A percentile compares a stretch with the other conserved stretches of the same genome.
Evolutionary conservation across 495 filamentous ascomycete species (phyloP).

Genomic region (Letharia lupina): DNA sequence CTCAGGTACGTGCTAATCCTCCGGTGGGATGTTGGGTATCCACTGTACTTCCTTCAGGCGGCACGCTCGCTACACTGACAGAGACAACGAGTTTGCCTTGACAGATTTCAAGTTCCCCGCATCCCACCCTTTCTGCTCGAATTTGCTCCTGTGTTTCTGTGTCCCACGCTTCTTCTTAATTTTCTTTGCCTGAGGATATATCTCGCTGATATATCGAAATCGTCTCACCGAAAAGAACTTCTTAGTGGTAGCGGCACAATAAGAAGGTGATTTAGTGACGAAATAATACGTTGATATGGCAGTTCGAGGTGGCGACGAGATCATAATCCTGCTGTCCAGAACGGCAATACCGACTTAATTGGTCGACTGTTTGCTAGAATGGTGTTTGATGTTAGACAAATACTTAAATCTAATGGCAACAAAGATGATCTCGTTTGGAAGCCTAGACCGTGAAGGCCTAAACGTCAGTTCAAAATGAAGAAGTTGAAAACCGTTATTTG

Average conservation of each 20-base stretch:
- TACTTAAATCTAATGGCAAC: not conserved
- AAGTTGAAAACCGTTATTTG: not conserved
- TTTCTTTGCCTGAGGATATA: not conserved
- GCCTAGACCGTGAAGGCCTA: not conserved
- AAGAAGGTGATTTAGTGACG: not conserved
- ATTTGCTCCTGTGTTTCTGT: no score
- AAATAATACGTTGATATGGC: not conserved
- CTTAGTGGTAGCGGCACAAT: not conserved
- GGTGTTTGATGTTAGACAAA: not conserved
- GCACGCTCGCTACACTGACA: no score
- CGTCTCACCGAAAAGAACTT: no score
- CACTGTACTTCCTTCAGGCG: no score
- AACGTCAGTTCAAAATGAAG: not conserved
- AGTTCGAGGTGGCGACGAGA: not conserved
- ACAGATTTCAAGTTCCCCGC: no score
- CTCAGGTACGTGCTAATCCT: no score
- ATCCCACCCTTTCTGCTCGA: no score
- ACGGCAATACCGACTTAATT: not conserved
- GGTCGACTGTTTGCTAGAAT: not conserved
- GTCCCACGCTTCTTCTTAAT: no score
- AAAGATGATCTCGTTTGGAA: not conserved
- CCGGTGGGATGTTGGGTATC: no score
- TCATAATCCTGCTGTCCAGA: not conserved
- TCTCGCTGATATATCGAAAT: no score
- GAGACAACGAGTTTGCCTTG: no score